Evolutionary conservation across 306 rosid genomes (phyloP), one percentile per base, ranked within the genome.

Genomic region (Rubus parviflorus): DNA sequence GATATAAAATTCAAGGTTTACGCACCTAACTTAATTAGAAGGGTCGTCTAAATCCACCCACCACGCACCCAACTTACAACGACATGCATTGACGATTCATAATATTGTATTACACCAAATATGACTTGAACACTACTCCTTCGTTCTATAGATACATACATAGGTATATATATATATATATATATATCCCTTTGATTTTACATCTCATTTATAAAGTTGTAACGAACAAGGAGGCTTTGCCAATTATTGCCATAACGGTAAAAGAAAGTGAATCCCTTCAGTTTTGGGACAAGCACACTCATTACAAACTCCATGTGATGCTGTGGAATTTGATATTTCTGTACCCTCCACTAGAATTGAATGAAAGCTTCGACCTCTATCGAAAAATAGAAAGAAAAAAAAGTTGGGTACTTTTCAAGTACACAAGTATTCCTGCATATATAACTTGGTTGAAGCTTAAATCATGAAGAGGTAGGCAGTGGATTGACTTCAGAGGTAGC

Each of bases 11-110:
- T 49, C 62, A 61, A 75, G 64, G 73, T 70, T 45, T 46, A 5
- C 75, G 41, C 75, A 81, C 78, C 78, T 56, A 77, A 77, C 62
- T 22, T 57, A 6, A 74, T 30, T 53, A 12, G 81, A 71, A 46
- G 19, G 16, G 20, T 72, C 54, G 20, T 70, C 69, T 17, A 62
- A 62, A 42, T 62, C 84, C 73, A 81, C 72, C 80, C 41, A 51
- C 73, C 72, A 40, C 40, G 58, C 54, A 81, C 85, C 79, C 25
- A 72, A 65, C 84, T 13, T 23, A 77, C 61, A 56, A 67, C 49
- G 54, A 56, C 83, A 37, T 53, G 41, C 74, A 66, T 74, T 47
- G 58, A 73, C 77, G 77, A 43, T 58, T 57, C 35, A 65, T 65
- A n/a, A 42, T 41, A 22, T 25, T 5, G 5, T 8, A 8, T 67